These are phyloP conservation scores for Penicillium expansum DNA, from an alignment of 2,329 filamentous ascomycete species.

Conservation along the genomic window DNA sequence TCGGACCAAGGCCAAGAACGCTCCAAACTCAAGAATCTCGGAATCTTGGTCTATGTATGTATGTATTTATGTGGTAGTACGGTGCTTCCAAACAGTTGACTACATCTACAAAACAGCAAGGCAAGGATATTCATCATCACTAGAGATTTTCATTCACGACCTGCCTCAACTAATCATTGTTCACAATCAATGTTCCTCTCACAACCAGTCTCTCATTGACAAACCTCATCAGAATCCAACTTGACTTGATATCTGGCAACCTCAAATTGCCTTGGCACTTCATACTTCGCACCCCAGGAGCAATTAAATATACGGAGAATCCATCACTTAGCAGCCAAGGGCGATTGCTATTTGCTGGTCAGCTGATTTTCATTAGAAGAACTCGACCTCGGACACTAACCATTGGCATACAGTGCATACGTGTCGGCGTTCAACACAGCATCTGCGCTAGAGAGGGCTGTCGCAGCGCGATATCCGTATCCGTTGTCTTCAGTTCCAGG, in stretches of 20 bases:
- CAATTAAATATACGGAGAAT: neutral
- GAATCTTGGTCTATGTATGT: neutral
- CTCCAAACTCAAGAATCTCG: neutral
- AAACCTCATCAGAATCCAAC: neutral
- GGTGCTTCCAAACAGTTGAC: neutral
- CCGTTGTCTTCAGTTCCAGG: no score
- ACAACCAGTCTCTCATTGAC: neutral
- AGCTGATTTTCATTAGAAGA: neutral
- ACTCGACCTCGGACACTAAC: no score
- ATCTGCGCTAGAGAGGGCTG: no score
- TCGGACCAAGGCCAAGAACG: neutral
- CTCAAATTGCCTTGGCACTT: neutral
- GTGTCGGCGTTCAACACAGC: no score
- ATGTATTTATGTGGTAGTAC: neutral
- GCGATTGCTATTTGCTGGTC: slow-evolving; percentile 16
- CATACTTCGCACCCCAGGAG: neutral
- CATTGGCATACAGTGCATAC: no score
- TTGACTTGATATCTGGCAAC: neutral
- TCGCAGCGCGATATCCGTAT: no score
- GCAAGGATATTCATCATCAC: neutral
- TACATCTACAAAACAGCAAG: neutral
- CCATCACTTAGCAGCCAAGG: slow-evolving; percentile 14
- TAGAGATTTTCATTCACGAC: neutral
- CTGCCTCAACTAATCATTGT: neutral
- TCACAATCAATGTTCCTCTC: no score